Evolutionary conservation across 2,329 filamentous ascomycete species (phyloP), one percentile per base, ranked within the genome.

Genomic region (Fusarium napiforme): DNA sequence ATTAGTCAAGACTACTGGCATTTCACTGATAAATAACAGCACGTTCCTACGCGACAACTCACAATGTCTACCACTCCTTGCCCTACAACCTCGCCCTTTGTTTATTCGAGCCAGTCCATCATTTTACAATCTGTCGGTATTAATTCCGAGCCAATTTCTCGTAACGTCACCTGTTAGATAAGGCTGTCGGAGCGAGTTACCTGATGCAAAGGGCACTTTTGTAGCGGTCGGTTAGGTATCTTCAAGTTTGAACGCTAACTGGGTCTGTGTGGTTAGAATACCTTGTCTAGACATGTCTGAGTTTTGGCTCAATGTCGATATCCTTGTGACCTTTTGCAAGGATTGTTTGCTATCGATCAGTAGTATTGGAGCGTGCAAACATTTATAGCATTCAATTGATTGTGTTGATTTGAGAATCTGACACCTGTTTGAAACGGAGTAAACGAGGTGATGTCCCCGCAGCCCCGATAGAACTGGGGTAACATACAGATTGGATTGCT

Each of bases 1-100:
- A 73, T 69, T 71, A 30, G 39, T 49, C 56, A 60, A 45, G 39
- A 32, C 46, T 59, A 58, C 72, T 78, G 72, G 75, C 42, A 77
- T 77, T 76, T 43, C 15, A 40, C 32, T 76, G 65, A 69, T 18
- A 34, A 55, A 26, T 46, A 39, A 50, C 21, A 42, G 28, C 55
- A 68, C 67, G 71, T 77, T 75, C 71, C 64, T 63, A 12, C 28
- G 34, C 53, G 32, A 39, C 36, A 7, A 45, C 66, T 36, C 49
- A 15, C 26, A 19, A 61, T 58, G 23, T 45, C 37, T 32, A 59
- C 36, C 12, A 42, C n/a, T 40, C 7, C 39, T 26, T 18, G 28
- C 15, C 30, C 30, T 34, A 14, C 26, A 47, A 56, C 42, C 32
- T 53, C 45, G 55, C 61, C 67, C 58, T 58, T 58, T 62, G 37